Evolutionary conservation across 345 rosid species (phyloP).

Genomic region (Tarenaya hassleriana): DNA sequence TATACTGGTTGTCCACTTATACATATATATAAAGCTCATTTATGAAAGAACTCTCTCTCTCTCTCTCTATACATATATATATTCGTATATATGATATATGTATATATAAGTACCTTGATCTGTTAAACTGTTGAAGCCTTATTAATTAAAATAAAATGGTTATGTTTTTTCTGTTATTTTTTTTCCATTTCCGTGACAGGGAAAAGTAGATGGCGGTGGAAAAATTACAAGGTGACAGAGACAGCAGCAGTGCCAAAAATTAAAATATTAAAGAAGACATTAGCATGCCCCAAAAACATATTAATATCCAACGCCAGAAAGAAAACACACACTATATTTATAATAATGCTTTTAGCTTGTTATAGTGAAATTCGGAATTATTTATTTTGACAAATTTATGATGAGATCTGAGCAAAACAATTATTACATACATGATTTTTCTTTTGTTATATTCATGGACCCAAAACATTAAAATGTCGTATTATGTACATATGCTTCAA

Average conservation of each 20-base stretch:
- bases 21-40: slow-evolving; percentile 19
- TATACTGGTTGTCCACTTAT: slow-evolving; percentile 32
- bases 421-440: too few relatives aligned
- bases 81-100: slow-evolving; percentile 24
- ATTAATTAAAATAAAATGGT: slow-evolving; percentile 33
- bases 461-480: too few relatives aligned
- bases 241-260: slow-evolving; percentile 21
- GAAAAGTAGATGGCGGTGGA: slow-evolving; percentile 28
- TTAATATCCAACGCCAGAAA: neutral
- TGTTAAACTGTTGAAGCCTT: slow-evolving; percentile 33
- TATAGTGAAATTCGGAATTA: too few relatives aligned
- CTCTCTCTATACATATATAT: slow-evolving; percentile 11
- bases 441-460: too few relatives aligned
- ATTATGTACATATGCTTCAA: too few relatives aligned
- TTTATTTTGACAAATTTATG: too few relatives aligned
- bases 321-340: neutral
- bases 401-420: too few relatives aligned
- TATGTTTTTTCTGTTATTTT: slow-evolving; percentile 1
- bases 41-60: slow-evolving; percentile 13
- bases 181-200: slow-evolving; percentile 20
- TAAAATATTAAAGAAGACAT: neutral
- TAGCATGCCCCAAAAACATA: slow-evolving; percentile 9
- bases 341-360: neutral
- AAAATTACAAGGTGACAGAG: slow-evolving; percentile 27
- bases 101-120: slow-evolving; percentile 36